Evolutionary conservation across 2,329 filamentous ascomycete genomes (phyloP).

Genomic region (Trichoderma oligosporum): DNA sequence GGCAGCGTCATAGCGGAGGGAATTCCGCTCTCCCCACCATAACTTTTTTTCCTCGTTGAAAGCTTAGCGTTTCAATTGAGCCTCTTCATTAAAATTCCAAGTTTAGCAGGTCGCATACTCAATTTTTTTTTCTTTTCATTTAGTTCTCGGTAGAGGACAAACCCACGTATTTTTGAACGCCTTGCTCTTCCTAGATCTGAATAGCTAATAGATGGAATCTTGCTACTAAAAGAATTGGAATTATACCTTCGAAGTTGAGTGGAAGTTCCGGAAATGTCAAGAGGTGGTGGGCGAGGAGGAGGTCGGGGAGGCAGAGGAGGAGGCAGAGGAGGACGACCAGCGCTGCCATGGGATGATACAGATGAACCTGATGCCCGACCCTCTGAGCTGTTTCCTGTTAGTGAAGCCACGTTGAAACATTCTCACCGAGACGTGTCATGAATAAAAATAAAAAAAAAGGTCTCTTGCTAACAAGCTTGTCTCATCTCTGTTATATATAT

Average conservation of each 20-base stretch:
- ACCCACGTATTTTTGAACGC: not conserved
- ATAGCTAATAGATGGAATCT: not conserved
- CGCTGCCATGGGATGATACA: conserved; percentile 50
- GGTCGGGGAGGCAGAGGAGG: conserved; percentile 49
- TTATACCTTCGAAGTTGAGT: not conserved
- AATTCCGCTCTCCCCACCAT: conserved; percentile 20
- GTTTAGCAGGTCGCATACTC: not conserved
- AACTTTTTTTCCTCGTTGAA: conserved; percentile 12
- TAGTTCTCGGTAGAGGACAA: not conserved
- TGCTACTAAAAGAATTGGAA: not conserved
- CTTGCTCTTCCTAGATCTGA: not conserved
- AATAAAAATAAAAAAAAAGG: no score
- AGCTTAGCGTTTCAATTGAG: conserved; percentile 12
- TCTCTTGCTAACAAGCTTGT: not conserved
- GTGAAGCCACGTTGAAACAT: conserved; percentile 22
- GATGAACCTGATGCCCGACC: conserved; percentile 56
- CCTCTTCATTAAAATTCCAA: not conserved
- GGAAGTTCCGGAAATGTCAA: conserved; percentile 43
- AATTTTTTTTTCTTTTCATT: no score
- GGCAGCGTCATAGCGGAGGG: conserved; percentile 15
- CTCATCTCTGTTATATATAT: not conserved
- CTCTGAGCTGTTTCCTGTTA: conserved; percentile 57
- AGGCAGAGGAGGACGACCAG: conserved; percentile 43
- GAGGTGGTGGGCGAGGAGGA: conserved; percentile 50
- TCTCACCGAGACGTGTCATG: not conserved